phyloP scores from a whole-genome alignment of 2,329 filamentous ascomycete species.

The Microdochium bolleyi region DNA sequence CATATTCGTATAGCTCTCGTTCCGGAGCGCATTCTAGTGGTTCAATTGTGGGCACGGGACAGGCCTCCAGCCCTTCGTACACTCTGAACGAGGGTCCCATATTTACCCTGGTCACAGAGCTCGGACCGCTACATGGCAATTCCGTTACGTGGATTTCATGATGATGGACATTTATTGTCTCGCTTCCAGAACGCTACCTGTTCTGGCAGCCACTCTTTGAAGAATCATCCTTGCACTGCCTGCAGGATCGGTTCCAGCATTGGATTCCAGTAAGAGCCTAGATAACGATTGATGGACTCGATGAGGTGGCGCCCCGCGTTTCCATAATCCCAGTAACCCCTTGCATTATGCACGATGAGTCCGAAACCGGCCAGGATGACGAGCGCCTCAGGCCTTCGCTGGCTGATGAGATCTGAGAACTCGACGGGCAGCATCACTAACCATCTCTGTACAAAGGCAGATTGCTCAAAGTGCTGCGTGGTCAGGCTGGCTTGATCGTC shows the following conservation, averaged over 20 bases:
- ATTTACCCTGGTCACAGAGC: not conserved
- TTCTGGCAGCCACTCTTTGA: not conserved
- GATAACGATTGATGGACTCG: not conserved
- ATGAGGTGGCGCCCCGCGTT: not conserved
- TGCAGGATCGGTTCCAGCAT: not conserved
- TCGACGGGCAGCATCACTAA: not conserved
- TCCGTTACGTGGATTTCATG: no score
- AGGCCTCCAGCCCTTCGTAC: not conserved
- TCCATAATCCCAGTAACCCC: not conserved
- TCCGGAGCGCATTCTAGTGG: not conserved
- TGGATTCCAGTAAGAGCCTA: not conserved
- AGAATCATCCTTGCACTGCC: not conserved
- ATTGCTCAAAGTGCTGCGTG: not conserved
- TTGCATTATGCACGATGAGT: not conserved
- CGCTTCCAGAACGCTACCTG: not conserved
- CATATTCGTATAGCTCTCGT: not conserved
- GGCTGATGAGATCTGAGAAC: not conserved
- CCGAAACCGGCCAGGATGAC: not conserved
- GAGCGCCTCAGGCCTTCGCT: not conserved
- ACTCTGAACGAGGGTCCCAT: not conserved
- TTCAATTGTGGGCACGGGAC: not conserved
- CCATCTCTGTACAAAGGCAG: not conserved
- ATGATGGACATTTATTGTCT: not conserved
- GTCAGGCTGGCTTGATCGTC: not conserved
- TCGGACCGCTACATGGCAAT: not conserved